Base-by-base conservation (phyloP, 2,329 filamentous ascomycete genomes). In the Ilyonectria mors-panacis region DNA sequence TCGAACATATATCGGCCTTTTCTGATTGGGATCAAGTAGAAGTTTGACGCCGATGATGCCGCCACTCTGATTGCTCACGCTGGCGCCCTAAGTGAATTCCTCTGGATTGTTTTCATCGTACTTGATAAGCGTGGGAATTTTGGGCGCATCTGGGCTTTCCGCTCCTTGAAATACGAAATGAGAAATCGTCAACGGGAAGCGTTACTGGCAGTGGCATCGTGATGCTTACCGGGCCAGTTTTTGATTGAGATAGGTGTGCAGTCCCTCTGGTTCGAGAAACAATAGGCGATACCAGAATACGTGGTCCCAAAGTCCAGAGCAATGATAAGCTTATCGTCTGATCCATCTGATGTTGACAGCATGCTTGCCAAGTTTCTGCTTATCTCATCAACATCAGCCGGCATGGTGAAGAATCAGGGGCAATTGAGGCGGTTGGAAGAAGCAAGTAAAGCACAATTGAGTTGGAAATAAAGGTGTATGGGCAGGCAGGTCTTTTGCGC, bases 191-290 rank as follows among this genome's bases (percentile, higher is more conserved):
- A 39, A 33, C n/a, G 6, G n/a, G 19, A 9, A 35, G 15, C 8
- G n/a, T 15, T 1, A 47, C 3, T 5, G 13, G 2, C 15, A 23
- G 28, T 5, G 13, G 13, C 2, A 21, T 26, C 30, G 39, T 17
- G 50, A 21, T 45, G 30, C 59, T 33, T 67, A 70, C 73, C 73
- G 4, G 72, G 63, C 73, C 73, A 75, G 15, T 70, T 50, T 17
- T 66, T 19, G 13, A 74, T 60, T 23, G 66, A 59, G 1, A 65
- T 55, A 21, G 70, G 65, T 39, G 37, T 68, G 15, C 55, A 37
- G 35, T 67, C 58, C 15, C 56, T 37, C 21, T 68, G 51, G 23
- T 67, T 67, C 26, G 57, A 55, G 44, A 71, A 71, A 26, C 63
- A 69, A 26, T 69, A 71, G 3, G 66, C 67, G 13, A 71, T 63